These are phyloP conservation scores for Ochromonas danica DNA, from an alignment of 108 stramenopile genomes.

Conservation along the genomic window DNA sequence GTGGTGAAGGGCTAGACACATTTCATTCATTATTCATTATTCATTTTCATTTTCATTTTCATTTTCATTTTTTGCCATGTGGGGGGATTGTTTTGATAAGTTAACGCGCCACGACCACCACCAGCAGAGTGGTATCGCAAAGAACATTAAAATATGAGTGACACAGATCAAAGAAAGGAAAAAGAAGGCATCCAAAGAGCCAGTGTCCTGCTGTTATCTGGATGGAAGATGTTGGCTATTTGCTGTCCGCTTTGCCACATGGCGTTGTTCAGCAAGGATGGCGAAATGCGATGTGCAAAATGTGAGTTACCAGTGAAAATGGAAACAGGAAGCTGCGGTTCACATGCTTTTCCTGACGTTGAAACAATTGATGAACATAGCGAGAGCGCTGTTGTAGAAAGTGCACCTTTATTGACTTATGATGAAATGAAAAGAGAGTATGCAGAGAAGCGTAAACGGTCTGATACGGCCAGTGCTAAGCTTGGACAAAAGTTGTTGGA, in stretches of 20 bases:
- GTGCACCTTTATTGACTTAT: neutral
- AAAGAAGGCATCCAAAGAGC: neutral
- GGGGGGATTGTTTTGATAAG: too few species aligned
- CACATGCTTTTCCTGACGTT: neutral
- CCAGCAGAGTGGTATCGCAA: too few species aligned
- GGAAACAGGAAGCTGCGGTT: neutral
- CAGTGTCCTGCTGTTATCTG: neutral
- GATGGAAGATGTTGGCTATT: slow-evolving; percentile 8
- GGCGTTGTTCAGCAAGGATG: neutral
- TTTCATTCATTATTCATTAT: too few species aligned
- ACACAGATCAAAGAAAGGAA: too few species aligned
- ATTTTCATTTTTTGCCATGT: too few species aligned
- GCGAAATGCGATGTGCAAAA: neutral
- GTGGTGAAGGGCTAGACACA: too few species aligned
- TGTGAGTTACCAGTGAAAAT: neutral
- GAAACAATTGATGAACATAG: neutral
- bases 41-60: too few species aligned
- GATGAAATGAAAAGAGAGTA: neutral
- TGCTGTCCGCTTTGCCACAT: neutral
- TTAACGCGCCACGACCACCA: too few species aligned
- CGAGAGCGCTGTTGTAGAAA: neutral
- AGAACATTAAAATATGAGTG: too few species aligned
- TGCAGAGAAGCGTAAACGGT: neutral
- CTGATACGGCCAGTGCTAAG: neutral
- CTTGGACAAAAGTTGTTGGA: neutral